Conservation (phyloP, 164 flowering plant species). For the Euptelea pleiosperma region DNA sequence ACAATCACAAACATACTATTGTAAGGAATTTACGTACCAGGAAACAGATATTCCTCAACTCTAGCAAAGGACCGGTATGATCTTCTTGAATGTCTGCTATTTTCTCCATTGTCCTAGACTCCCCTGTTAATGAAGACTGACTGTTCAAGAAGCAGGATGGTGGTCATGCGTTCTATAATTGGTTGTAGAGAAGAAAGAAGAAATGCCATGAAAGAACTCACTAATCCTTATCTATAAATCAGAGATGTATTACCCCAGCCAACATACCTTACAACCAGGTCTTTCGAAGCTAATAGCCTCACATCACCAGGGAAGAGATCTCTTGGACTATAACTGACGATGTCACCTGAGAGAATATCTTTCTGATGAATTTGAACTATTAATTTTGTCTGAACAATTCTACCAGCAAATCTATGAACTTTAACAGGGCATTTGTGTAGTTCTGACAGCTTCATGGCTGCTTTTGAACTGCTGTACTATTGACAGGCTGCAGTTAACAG, state of each 20-base stretch:
- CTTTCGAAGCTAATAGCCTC: conserved; percentile 50
- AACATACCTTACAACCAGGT: conserved; percentile 61
- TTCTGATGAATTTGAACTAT: conserved; percentile 65
- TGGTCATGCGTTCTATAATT: conserved; percentile 26
- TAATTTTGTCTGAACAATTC: conserved; percentile 57
- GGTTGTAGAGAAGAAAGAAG: conserved; percentile 13
- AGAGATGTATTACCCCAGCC: neutral
- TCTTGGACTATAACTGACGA: conserved; percentile 54
- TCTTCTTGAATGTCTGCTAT: conserved; percentile 52
- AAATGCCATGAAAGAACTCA: no score
- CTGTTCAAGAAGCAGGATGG: conserved; percentile 48
- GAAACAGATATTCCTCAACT: conserved; percentile 66
- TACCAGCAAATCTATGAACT: conserved; percentile 75
- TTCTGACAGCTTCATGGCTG: conserved; percentile 65
- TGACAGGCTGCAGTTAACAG: no score
- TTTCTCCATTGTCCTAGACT: conserved; percentile 55
- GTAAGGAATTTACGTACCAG: no score
- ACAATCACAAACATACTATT: no score
- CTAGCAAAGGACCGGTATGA: conserved; percentile 51
- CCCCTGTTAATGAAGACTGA: conserved; percentile 74
- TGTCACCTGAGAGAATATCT: conserved; percentile 68
- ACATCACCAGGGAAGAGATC: conserved; percentile 75
- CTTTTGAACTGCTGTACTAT: conserved; percentile 64
- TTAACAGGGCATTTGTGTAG: conserved; percentile 54
- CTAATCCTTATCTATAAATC: neutral